These are phyloP conservation scores for Apiotrichum gracile DNA, from an alignment of 1,284 basidiomycete genomes.

Conservation along the genomic window DNA sequence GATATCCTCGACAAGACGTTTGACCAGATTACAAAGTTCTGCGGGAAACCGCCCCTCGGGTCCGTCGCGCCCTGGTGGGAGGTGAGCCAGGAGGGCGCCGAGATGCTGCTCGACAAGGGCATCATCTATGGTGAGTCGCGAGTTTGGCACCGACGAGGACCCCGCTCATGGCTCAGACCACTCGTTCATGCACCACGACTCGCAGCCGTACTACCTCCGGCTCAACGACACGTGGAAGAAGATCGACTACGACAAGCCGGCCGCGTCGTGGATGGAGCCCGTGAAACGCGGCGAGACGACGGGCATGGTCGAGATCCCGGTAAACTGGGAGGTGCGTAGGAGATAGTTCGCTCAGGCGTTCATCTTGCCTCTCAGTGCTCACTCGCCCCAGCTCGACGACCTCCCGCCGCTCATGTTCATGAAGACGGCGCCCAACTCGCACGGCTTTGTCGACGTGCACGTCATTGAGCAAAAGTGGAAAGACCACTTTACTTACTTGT, in stretches of 20 bases:
- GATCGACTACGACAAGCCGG: slow-evolving; percentile 60
- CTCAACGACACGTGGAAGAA: slow-evolving; percentile 68
- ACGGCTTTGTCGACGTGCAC: slow-evolving; percentile 65
- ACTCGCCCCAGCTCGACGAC: slow-evolving; percentile 51
- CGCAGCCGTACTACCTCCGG: slow-evolving; percentile 64
- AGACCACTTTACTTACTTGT: slow-evolving; percentile 65
- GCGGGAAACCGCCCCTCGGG: slow-evolving; percentile 60
- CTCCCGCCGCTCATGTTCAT: slow-evolving; percentile 71
- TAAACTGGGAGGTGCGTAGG: slow-evolving; percentile 54
- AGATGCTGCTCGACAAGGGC: slow-evolving; percentile 65
- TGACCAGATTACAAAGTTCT: slow-evolving; percentile 62
- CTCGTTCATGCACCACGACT: slow-evolving; percentile 55
- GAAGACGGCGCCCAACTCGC: slow-evolving; percentile 59
- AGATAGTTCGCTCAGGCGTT: background rate
- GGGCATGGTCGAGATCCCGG: slow-evolving; percentile 66
- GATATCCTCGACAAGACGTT: slow-evolving; percentile 66
- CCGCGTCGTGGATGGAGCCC: slow-evolving; percentile 70
- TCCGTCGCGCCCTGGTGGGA: slow-evolving; percentile 76
- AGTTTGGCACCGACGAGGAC: background rate
- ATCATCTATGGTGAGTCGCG: slow-evolving; percentile 59
- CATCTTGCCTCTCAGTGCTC: background rate
- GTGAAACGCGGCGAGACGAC: slow-evolving; percentile 61
- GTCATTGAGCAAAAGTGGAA: slow-evolving; percentile 71
- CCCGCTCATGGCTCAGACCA: slow-evolving; percentile 44
- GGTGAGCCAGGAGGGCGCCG: slow-evolving; percentile 61